Evolutionary conservation across 345 rosid species (phyloP).

Genomic region (Hibiscus trionum): DNA sequence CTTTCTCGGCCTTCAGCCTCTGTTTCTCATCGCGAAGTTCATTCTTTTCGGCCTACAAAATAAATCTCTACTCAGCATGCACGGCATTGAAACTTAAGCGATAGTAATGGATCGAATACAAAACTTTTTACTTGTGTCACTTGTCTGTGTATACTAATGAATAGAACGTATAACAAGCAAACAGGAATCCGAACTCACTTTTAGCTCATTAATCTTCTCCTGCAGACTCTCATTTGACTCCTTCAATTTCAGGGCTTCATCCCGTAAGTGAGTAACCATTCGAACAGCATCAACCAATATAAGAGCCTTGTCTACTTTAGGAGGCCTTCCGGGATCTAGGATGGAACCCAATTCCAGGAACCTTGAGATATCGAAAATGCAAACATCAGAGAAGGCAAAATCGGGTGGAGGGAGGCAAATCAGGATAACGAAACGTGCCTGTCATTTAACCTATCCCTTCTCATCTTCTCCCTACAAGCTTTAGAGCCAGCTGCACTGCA

Average conservation of each 20-base stretch:
- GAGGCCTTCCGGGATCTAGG: conserved; percentile 48
- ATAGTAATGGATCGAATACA: neutral
- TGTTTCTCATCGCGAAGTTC: conserved; percentile 73
- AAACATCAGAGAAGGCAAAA: neutral
- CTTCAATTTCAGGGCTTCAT: conserved; percentile 43
- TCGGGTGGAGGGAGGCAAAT: neutral
- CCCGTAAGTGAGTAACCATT: conserved; percentile 43
- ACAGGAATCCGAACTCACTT: conserved; percentile 20
- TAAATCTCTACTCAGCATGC: neutral
- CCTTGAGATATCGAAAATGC: conserved; percentile 21
- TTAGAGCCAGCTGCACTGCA: conserved; percentile 37
- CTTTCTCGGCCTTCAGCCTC: conserved; percentile 76
- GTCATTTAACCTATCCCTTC: conserved; percentile 50
- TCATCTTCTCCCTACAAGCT: conserved; percentile 51
- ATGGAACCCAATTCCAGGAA: conserved; percentile 47
- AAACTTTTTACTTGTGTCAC: neutral
- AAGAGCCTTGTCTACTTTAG: conserved; percentile 47
- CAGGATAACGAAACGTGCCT: conserved; percentile 22
- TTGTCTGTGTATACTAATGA: neutral
- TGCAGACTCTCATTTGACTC: conserved; percentile 35
- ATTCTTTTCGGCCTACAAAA: conserved; percentile 54
- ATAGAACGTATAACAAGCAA: neutral
- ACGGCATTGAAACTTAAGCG: neutral
- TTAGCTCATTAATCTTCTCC: conserved; percentile 44
- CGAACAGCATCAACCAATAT: conserved; percentile 45